Evolutionary conservation across 108 stramenopile genomes (phyloP), one percentile per base, ranked within the genome.

Genomic region (Chaetoceros muelleri): DNA sequence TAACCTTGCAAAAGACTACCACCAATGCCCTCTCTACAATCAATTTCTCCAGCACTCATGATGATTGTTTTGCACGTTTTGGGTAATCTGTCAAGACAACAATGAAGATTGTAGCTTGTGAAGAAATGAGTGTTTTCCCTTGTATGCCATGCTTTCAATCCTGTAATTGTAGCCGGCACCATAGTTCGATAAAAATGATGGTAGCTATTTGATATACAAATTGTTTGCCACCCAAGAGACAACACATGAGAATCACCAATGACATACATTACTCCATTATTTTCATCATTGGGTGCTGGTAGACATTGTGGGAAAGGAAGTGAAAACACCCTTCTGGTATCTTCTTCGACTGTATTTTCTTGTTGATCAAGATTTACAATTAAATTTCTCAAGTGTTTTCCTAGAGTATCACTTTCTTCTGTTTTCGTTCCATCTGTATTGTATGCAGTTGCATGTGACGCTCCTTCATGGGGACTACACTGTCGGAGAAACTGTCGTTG

Each of bases 21-120:
- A 45, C 79, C 79, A 22, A 81, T 66, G 1, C 79, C 79, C 58
- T 81, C 79, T 2, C 79, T 60, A 46, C 76, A 77, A 52, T 81
- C 80, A 7, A 81, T 81, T 51, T 81, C 80, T 24, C 80, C 80
- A 30, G 80, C 80, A 61, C 68, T 74, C 27, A 80, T 24, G 13
- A 81, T 52, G 0, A 81, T 61, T 1, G 78, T 75, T 26, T 18
- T 23, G 18, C 49, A 28, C 20, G 56, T 51, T 10, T n/a, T 0
- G 17, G 64, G 29, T 23, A 75, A 29, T 13, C 73, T 63, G 40
- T 52, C 18, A 2, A 76, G 60, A 27, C 26, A 58, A 0, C 50
- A 40, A 24, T 68, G 57, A 8, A 77, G 52, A 44, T 74, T 72
- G 52, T 52, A 65, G 50, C 66, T 52, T 0, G 80, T 81, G 59